These are phyloP conservation scores for Heliocybe sulcata DNA, from an alignment of 1,284 basidiomycete species.

Conservation along the genomic window DNA sequence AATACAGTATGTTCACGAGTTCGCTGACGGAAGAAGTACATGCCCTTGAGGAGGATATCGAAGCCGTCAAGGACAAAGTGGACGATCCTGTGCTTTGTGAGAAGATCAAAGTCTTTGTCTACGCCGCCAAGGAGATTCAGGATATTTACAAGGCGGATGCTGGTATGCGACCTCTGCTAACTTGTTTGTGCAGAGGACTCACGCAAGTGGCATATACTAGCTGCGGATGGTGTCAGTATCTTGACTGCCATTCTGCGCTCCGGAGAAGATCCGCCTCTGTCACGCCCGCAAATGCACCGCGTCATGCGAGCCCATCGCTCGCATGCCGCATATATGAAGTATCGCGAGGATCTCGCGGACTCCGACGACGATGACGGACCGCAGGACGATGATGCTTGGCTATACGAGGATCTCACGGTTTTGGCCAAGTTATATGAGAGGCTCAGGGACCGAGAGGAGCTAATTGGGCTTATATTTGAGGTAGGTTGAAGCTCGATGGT, in stretches of 20 bases:
- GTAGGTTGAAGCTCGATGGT: conserved; percentile 29
- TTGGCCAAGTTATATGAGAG: conserved; percentile 73
- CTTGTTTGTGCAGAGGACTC: not conserved
- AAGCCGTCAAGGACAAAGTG: conserved; percentile 81
- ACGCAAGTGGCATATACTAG: conserved; percentile 24
- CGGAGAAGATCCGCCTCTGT: conserved; percentile 68
- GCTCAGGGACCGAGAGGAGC: conserved; percentile 85
- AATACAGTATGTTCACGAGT: conserved; percentile 94
- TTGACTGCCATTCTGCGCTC: conserved; percentile 82
- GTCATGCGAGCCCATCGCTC: conserved; percentile 73
- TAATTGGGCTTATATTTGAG: conserved; percentile 95
- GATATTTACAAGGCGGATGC: conserved; percentile 76
- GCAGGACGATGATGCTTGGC: conserved; percentile 89
- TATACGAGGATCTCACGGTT: conserved; percentile 85
- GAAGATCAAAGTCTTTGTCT: conserved; percentile 83
- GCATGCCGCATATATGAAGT: conserved; percentile 64
- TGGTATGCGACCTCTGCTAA: conserved; percentile 30
- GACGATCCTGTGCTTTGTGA: conserved; percentile 85
- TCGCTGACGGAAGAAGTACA: conserved; percentile 87
- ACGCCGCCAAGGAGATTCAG: conserved; percentile 86
- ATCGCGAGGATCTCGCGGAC: conserved; percentile 59
- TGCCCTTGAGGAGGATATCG: conserved; percentile 79
- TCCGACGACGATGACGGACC: conserved; percentile 93
- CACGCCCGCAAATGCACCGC: conserved; percentile 70
- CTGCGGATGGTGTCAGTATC: conserved; percentile 70